Conservation (phyloP, 139 green algal species). For the Volvox reticuliferus region DNA sequence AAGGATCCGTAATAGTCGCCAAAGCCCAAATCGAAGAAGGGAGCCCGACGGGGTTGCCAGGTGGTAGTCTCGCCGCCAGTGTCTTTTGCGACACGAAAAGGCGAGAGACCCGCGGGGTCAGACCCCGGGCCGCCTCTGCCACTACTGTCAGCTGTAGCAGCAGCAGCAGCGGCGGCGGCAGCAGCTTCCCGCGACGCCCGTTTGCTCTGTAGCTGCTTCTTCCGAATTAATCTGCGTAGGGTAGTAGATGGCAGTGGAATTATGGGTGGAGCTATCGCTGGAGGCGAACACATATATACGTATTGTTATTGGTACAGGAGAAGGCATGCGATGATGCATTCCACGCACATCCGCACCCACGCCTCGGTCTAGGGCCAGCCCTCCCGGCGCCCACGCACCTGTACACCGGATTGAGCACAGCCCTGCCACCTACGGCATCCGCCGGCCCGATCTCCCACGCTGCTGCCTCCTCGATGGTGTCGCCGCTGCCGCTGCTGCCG, state of each 20-base stretch:
- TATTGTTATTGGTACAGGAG: no score
- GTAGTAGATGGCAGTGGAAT: no score
- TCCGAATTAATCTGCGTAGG: slow-evolving; percentile 25
- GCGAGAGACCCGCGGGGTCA: no score
- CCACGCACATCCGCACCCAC: no score
- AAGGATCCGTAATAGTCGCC: neutral
- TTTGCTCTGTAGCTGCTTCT: slow-evolving; percentile 5
- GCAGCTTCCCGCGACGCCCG: neutral
- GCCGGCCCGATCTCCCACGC: slow-evolving; percentile 14
- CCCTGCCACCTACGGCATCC: slow-evolving; percentile 23
- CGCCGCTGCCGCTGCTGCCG: neutral
- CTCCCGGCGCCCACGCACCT: neutral
- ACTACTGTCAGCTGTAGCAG: no score
- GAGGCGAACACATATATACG: no score
- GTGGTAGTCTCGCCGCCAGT: neutral
- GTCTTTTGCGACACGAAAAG: no score
- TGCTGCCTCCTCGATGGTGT: neutral
- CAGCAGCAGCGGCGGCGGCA: neutral
- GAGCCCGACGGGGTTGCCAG: neutral
- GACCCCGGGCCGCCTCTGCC: no score
- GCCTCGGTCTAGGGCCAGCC: no score
- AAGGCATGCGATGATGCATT: no score
- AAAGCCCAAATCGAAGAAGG: slow-evolving; percentile 16
- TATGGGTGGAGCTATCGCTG: no score
- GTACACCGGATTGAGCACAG: slow-evolving; percentile 33